Percentiles rank a stretch among this genome's conserved stretches.
Evolutionary conservation across 257 asterid species (phyloP).

Genomic region (Penstemon barbatus): DNA sequence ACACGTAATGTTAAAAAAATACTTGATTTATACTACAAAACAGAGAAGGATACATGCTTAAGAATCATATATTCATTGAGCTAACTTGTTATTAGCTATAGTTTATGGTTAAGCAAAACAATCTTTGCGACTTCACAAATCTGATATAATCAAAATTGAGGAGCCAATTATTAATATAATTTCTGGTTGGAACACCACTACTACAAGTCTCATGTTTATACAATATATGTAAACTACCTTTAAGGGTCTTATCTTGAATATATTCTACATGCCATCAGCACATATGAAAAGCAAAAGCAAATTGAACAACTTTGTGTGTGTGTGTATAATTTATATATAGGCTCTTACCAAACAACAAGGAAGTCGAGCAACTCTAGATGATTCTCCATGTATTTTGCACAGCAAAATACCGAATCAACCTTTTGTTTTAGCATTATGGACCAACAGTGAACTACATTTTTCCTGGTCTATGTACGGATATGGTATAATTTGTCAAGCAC

Average conservation of each 20-base stretch:
- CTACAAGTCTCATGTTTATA: neutral
- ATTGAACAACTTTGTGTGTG: slow-evolving; percentile 9
- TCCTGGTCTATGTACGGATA: slow-evolving; percentile 68
- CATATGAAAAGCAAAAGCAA: slow-evolving; percentile 14
- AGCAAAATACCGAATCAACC: slow-evolving; percentile 65
- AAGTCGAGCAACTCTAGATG: slow-evolving; percentile 95
- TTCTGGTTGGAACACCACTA: neutral
- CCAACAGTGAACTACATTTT: slow-evolving; percentile 91
- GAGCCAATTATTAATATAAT: neutral
- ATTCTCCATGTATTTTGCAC: slow-evolving; percentile 84
- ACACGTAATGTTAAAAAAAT: neutral
- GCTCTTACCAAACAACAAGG: slow-evolving; percentile 84
- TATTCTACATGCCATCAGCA: slow-evolving; percentile 10
- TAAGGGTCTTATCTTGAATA: slow-evolving; percentile 11
- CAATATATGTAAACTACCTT: neutral
- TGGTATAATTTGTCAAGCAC: slow-evolving; percentile 31
- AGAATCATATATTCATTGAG: neutral
- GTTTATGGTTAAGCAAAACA: slow-evolving; percentile 17
- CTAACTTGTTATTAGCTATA: slow-evolving; percentile 18
- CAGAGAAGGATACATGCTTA: neutral
- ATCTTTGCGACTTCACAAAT: neutral
- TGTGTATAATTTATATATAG: slow-evolving; percentile 5
- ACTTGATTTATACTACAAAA: neutral
- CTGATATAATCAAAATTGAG: slow-evolving; percentile 7
- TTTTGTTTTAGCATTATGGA: slow-evolving; percentile 84